phyloP scores from a whole-genome alignment of 2,329 filamentous ascomycete genomes.

The Onygena corvina region DNA sequence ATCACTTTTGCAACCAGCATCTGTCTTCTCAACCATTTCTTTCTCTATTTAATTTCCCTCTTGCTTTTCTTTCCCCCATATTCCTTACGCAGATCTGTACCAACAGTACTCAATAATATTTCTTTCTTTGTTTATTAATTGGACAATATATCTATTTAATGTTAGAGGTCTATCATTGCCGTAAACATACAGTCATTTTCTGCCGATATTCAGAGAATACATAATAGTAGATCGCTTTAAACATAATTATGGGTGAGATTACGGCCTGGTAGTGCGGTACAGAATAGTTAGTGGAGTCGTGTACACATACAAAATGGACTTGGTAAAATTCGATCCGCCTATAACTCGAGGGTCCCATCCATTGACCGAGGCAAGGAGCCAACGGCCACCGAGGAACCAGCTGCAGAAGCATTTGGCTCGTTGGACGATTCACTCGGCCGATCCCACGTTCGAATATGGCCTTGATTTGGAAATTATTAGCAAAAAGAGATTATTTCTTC shows the following conservation, averaged over 20 bases:
- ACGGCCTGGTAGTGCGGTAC: too few relatives aligned
- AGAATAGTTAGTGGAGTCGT: too few relatives aligned
- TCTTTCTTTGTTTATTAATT: slow-evolving; percentile 3
- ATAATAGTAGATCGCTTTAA: too few relatives aligned
- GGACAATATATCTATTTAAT: background rate
- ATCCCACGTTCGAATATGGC: slow-evolving; percentile 64
- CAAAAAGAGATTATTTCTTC: background rate
- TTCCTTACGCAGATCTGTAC: slow-evolving; percentile 3
- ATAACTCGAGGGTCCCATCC: background rate
- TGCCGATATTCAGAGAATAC: too few relatives aligned
- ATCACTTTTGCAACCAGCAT: background rate
- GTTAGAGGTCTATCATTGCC: too few relatives aligned
- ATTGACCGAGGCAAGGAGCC: background rate
- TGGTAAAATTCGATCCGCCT: too few relatives aligned
- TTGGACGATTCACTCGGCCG: slow-evolving; percentile 43
- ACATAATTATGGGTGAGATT: too few relatives aligned
- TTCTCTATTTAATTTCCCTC: background rate
- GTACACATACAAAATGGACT: too few relatives aligned
- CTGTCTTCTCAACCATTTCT: background rate
- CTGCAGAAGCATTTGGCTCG: slow-evolving; percentile 21
- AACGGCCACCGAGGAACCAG: slow-evolving; percentile 6
- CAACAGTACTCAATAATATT: slow-evolving; percentile 6
- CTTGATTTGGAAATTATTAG: slow-evolving; percentile 33
- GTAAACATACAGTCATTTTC: too few relatives aligned
- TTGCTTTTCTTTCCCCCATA: background rate